phyloP scores from a whole-genome alignment of 768 basidiomycete genomes.

The Trametes cingulata region DNA sequence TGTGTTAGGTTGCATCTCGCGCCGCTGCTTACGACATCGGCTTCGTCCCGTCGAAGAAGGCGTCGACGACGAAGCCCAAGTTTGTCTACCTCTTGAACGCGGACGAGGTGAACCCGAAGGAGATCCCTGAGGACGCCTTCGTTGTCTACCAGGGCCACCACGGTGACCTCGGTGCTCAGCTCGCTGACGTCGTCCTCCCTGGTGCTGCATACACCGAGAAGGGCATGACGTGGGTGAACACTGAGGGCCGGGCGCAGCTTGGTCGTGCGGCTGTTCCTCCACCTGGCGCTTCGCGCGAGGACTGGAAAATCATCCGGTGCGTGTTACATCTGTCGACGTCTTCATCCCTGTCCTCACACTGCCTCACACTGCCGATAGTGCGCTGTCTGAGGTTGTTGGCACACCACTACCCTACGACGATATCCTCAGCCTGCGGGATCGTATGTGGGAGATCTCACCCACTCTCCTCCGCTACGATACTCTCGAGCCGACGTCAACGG shows the following conservation, averaged over 20 bases:
- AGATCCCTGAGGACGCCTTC: slow-evolving; percentile 89
- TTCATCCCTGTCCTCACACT: background rate
- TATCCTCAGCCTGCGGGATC: slow-evolving; percentile 77
- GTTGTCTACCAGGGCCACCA: slow-evolving; percentile 99
- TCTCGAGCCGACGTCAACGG: slow-evolving; percentile 73
- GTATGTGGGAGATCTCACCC: slow-evolving; percentile 97
- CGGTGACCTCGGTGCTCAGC: slow-evolving; percentile 93
- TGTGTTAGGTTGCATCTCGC: slow-evolving; percentile 77
- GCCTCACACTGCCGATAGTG: slow-evolving; percentile 58
- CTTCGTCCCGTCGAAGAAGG: slow-evolving; percentile 83
- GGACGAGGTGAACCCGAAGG: slow-evolving; percentile 86
- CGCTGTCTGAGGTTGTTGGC: slow-evolving; percentile 86
- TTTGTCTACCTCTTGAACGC: slow-evolving; percentile 97
- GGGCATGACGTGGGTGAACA: slow-evolving; percentile 91
- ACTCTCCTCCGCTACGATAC: slow-evolving; percentile 83
- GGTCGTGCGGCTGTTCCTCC: slow-evolving; percentile 90
- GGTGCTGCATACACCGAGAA: slow-evolving; percentile 95
- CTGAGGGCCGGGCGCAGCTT: slow-evolving; percentile 90
- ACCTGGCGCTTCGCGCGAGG: slow-evolving; percentile 94
- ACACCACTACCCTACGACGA: slow-evolving; percentile 87
- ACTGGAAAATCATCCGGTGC: slow-evolving; percentile 95
- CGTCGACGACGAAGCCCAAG: slow-evolving; percentile 78
- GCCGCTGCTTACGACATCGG: slow-evolving; percentile 94
- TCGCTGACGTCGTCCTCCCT: slow-evolving; percentile 96
- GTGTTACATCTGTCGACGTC: slow-evolving; percentile 22